Percentiles rank a stretch among this genome's conserved stretches.
Conservation (phyloP, 1,284 basidiomycete species). For the Pseudozyma pruni region DNA sequence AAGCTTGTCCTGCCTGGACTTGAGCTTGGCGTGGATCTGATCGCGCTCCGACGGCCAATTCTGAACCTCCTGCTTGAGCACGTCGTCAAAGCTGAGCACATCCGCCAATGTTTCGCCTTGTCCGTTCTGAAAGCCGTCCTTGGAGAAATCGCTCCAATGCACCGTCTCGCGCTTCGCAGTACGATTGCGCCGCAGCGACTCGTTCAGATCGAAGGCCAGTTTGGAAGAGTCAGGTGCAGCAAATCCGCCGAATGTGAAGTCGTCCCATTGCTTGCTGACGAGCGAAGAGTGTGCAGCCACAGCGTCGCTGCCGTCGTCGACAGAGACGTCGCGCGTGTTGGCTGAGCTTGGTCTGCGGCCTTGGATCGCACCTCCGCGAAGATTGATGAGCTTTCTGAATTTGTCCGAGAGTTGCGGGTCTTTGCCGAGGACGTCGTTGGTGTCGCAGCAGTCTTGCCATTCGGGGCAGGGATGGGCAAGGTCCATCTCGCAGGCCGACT, state of each 20-base stretch:
- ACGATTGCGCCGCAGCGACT: slow-evolving; percentile 54
- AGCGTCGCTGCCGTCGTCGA: slow-evolving; percentile 24
- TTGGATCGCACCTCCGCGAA: slow-evolving; percentile 38
- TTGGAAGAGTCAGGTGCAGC: slow-evolving; percentile 59
- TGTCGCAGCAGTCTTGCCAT: slow-evolving; percentile 50
- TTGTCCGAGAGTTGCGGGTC: slow-evolving; percentile 62
- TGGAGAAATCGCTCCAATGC: slow-evolving; percentile 62
- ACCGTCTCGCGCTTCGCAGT: slow-evolving; percentile 44
- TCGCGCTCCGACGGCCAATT: slow-evolving; percentile 54
- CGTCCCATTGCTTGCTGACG: slow-evolving; percentile 58
- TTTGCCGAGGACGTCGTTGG: slow-evolving; percentile 36
- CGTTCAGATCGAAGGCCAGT: slow-evolving; percentile 63
- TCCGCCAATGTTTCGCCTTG: slow-evolving; percentile 40
- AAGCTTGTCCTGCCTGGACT: slow-evolving; percentile 38
- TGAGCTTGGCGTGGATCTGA: slow-evolving; percentile 44
- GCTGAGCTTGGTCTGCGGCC: slow-evolving; percentile 18
- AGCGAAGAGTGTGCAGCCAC: slow-evolving; percentile 52
- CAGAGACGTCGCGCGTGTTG: neutral
- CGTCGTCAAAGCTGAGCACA: slow-evolving; percentile 62
- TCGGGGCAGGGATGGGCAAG: slow-evolving; percentile 39
- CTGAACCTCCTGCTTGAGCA: slow-evolving; percentile 54
- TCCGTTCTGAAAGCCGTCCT: slow-evolving; percentile 45
- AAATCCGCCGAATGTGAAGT: slow-evolving; percentile 61
- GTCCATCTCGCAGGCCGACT: slow-evolving; percentile 56
- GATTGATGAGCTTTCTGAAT: slow-evolving; percentile 63